Base-by-base conservation (phyloP, 192 early-diverging fungal genomes). In the Coemansia sp. region DNA sequence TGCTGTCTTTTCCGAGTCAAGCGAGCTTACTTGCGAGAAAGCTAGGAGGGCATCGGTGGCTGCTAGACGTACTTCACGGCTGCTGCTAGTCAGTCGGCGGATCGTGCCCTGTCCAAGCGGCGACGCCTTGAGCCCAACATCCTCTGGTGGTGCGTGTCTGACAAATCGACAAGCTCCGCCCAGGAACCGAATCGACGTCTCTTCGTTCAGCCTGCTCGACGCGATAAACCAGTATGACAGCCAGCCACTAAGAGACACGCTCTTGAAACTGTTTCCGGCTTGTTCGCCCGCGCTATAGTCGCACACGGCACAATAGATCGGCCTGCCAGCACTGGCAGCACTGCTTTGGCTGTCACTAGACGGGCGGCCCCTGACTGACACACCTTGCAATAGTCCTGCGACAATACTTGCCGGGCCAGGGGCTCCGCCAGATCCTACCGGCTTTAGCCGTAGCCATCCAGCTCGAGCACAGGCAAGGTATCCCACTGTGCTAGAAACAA, bases 191-290 rank as follows among this genome's bases (percentile, higher is more conserved):
- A 69, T 59, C 6, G 72, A 68, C 1, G 70, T 67, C 0, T 42
- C 42, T 10, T 75, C 66, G 34, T 62, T 45, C 36, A 71, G 72
- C 14, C 66, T 64, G 57, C 62, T 71, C 5, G 69, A 69, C 11
- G 73, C 76, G 39, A 83, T 75, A 59, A 83, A 83, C 81, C 81
- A 83, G 59, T 72, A 78, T 0, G 81, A 67, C 34, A 83, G 47
- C 81, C 81, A 83, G 39, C 61, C 61, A 35, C 81, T 77, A 23
- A 83, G 60, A 21, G 76, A 65, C 16, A 73, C 68, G 1, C 20
- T 16, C 50, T 25, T 50, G 18, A 8, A 12, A 21, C 33, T 37
- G n/a, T 23, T 3, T 18, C 56, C 20, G 9, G n/a, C 10, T 31
- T 37, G 56, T 10, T 58, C 35, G 11, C 9, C 56, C 56, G 18